These are phyloP conservation scores for Colletotrichum nymphaeae DNA, from an alignment of 2,329 filamentous ascomycete species.

Conservation along the genomic window DNA sequence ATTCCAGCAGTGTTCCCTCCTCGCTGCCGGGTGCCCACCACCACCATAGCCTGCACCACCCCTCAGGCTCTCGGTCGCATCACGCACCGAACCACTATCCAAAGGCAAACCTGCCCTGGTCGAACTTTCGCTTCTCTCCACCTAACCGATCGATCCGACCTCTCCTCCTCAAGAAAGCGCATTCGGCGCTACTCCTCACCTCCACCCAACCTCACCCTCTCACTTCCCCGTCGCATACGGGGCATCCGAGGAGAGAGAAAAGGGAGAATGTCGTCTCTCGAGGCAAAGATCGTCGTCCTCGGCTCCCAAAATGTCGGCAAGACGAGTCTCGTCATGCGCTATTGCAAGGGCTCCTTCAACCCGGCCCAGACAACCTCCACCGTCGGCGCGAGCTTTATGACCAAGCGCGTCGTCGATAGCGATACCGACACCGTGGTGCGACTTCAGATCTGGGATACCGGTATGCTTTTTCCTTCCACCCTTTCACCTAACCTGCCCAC, in stretches of 20 bases:
- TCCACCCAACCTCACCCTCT: no score
- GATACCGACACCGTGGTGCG: conserved; percentile 88
- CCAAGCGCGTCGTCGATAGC: conserved; percentile 82
- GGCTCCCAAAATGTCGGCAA: conserved; percentile 85
- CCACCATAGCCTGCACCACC: no score
- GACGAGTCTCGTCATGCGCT: conserved; percentile 81
- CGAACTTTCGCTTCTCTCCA: no score
- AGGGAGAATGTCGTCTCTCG: conserved; percentile 68
- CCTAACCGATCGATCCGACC: no score
- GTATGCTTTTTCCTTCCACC: conserved; percentile 46
- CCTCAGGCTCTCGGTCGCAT: no score
- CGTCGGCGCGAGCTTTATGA: conserved; percentile 84
- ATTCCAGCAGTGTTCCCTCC: background rate
- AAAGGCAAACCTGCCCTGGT: no score
- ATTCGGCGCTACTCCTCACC: no score
- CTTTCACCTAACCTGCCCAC: no score
- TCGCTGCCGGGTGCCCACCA: background rate
- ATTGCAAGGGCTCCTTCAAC: conserved; percentile 78
- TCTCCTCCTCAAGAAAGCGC: no score
- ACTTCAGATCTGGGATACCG: conserved; percentile 97
- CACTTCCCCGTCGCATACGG: no score
- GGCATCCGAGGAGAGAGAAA: background rate
- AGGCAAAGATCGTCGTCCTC: conserved; percentile 85
- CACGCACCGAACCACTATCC: no score
- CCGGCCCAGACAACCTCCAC: conserved; percentile 75